Conservation (phyloP, 805 yeast genomes). For the Torulaspora microellipsoides region DNA sequence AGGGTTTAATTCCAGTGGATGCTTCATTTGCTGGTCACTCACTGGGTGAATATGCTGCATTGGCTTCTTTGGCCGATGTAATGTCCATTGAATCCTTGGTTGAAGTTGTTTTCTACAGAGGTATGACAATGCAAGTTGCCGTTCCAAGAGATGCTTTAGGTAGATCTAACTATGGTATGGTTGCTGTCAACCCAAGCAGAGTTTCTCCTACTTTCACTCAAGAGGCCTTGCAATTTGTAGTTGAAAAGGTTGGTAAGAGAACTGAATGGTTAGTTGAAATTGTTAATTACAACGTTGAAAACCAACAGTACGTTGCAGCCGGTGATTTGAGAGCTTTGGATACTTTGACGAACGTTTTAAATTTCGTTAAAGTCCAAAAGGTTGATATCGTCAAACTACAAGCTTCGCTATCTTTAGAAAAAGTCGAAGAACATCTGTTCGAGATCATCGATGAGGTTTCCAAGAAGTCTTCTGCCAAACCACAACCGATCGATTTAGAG, state of each 20-base stretch:
- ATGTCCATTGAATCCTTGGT: constrained; percentile 98
- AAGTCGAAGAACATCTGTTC: constrained; percentile 80
- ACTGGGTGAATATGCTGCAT: constrained; percentile 97
- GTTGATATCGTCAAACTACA: constrained; percentile 86
- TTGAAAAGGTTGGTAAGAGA: constrained; percentile 74
- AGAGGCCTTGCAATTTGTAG: constrained; percentile 90
- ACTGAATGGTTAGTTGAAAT: constrained; percentile 95
- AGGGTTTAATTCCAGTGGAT: constrained; percentile 91
- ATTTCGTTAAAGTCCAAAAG: constrained; percentile 90
- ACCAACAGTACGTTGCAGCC: constrained; percentile 97
- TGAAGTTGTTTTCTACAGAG: constrained; percentile 98
- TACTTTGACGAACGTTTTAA: constrained; percentile 86
- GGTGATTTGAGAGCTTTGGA: constrained; percentile 97
- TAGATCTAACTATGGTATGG: constrained; percentile 98
- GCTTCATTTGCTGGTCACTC: constrained; percentile 99
- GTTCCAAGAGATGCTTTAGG: constrained; percentile 96
- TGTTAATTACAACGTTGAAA: constrained; percentile 97
- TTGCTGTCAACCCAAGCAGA: constrained; percentile 96
- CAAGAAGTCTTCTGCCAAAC: constrained; percentile 74
- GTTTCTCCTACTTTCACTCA: constrained; percentile 84
- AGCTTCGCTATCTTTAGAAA: constrained; percentile 75
- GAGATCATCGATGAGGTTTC: constrained; percentile 87
- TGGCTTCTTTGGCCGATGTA: constrained; percentile 94
- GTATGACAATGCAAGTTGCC: constrained; percentile 99
- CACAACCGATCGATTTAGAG: constrained; percentile 94